Conservation (phyloP, 2,329 filamentous ascomycete genomes). For the Paraconiothyrium sp. region DNA sequence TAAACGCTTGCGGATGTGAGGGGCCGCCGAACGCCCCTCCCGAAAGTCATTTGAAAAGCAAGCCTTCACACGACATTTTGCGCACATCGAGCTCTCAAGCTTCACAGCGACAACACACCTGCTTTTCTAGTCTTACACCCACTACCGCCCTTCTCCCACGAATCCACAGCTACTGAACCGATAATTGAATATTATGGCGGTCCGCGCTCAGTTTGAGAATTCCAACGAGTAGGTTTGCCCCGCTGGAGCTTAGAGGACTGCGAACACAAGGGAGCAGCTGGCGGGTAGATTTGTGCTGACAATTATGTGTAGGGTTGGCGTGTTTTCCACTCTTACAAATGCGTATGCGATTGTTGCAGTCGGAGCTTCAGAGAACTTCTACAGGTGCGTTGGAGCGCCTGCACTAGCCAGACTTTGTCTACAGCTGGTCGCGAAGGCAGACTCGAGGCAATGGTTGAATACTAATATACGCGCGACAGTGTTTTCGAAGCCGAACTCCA, state of each 20-base stretch:
- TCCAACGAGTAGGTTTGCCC: conserved; percentile 78
- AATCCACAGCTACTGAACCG: conserved; percentile 3
- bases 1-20: not conserved
- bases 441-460: not conserved
- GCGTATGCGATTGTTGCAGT: conserved; percentile 94
- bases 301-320: conserved; percentile 76
- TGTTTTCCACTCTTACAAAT: conserved; percentile 96
- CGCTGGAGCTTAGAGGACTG: conserved; percentile 14
- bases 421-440: conserved; percentile 2
- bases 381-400: conserved; percentile 68
- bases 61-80: conserved; percentile 18
- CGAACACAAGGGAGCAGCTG: conserved; percentile 9
- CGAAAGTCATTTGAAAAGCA: conserved; percentile 14
- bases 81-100: conserved; percentile 14
- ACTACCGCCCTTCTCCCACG: not conserved
- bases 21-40: conserved; percentile 9
- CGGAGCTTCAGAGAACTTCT: conserved; percentile 98
- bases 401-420: not conserved
- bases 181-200: conserved; percentile 55
- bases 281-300: conserved; percentile 20
- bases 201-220: conserved; percentile 79
- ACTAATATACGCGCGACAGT: conserved; percentile 57
- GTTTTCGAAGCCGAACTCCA: conserved; percentile 98
- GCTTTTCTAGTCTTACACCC: conserved; percentile 1
- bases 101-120: conserved; percentile 11